A percentile compares a stretch with the other conserved stretches of the same genome.
Evolutionary conservation across 768 basidiomycete genomes (phyloP).

Genomic region (Tulasnella sp.): DNA sequence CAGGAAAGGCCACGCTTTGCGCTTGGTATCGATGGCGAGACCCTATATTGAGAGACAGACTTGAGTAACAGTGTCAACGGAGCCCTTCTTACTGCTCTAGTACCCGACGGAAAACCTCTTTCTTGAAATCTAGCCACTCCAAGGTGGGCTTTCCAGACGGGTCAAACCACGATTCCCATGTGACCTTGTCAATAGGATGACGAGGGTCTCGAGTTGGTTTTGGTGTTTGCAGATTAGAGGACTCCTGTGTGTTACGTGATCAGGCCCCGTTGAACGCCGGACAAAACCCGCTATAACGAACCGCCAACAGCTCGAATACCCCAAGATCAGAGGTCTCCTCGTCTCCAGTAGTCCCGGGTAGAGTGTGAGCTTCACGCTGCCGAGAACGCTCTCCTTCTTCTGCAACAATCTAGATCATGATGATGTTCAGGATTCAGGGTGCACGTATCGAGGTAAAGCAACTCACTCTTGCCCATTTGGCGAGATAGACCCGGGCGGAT

Average conservation of each 20-base stretch:
- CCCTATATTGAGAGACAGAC: slow-evolving; percentile 30
- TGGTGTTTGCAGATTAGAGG: slow-evolving; percentile 66
- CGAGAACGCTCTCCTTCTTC: slow-evolving; percentile 94
- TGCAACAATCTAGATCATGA: slow-evolving; percentile 51
- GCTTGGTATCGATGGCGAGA: slow-evolving; percentile 46
- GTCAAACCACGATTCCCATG: slow-evolving; percentile 74
- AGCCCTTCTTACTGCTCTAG: not conserved
- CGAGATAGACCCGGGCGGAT: slow-evolving; percentile 89
- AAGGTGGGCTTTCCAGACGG: slow-evolving; percentile 55
- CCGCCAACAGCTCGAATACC: slow-evolving; percentile 63
- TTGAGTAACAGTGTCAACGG: not conserved
- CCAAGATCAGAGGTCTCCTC: slow-evolving; percentile 64
- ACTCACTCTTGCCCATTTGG: slow-evolving; percentile 73
- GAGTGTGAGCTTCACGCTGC: slow-evolving; percentile 59
- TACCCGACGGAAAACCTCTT: slow-evolving; percentile 55
- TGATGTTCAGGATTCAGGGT: not conserved
- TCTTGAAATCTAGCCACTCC: slow-evolving; percentile 53
- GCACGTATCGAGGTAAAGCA: not conserved
- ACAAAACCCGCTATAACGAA: slow-evolving; percentile 19
- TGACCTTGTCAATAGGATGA: slow-evolving; percentile 60
- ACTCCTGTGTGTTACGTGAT: slow-evolving; percentile 15
- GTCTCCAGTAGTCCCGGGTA: slow-evolving; percentile 38
- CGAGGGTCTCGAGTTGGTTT: slow-evolving; percentile 69
- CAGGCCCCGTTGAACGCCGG: slow-evolving; percentile 18
- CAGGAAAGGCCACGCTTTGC: slow-evolving; percentile 82